Percentiles rank a stretch among this genome's conserved stretches.
Conservation (phyloP, 805 yeast genomes). For the Starmerella sp. region DNA sequence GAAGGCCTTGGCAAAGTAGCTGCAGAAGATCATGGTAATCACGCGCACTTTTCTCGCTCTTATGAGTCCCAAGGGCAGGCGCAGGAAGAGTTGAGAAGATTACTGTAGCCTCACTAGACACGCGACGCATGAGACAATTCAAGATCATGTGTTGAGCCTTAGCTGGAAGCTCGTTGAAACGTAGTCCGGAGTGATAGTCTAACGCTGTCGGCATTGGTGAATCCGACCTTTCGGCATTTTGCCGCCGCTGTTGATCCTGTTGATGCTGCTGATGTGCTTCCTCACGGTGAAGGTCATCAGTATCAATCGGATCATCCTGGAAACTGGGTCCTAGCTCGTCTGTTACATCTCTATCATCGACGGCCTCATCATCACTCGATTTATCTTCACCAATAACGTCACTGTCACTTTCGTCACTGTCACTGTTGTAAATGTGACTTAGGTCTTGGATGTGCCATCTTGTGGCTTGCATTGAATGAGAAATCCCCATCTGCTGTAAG, state of each 20-base stretch:
- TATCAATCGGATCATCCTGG: conserved; percentile 22
- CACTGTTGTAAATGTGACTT: conserved; percentile 16
- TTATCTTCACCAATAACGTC: conserved; percentile 14
- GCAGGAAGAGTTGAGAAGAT: conserved; percentile 85
- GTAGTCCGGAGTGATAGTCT: conserved; percentile 22
- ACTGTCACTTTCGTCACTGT: conserved; percentile 19
- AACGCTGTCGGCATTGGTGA: background rate
- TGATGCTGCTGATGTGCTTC: background rate
- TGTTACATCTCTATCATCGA: conserved; percentile 17
- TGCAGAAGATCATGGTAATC: conserved; percentile 69
- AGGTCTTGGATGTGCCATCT: conserved; percentile 12
- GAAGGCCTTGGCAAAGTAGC: conserved; percentile 69
- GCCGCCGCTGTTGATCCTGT: background rate
- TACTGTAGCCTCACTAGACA: conserved; percentile 56
- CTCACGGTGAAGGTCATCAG: background rate
- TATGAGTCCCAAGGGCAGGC: conserved; percentile 74
- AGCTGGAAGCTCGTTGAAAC: conserved; percentile 84
- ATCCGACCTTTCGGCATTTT: background rate
- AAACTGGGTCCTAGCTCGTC: conserved; percentile 16
- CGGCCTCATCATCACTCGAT: background rate
- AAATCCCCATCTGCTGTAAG: conserved; percentile 64
- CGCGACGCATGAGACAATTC: conserved; percentile 66
- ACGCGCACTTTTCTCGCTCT: conserved; percentile 51
- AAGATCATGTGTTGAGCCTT: conserved; percentile 80
- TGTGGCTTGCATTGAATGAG: conserved; percentile 53